Percentiles rank a stretch among this genome's conserved stretches.
phyloP scores from a whole-genome alignment of 768 basidiomycete genomes.

The Auricularia sp. region DNA sequence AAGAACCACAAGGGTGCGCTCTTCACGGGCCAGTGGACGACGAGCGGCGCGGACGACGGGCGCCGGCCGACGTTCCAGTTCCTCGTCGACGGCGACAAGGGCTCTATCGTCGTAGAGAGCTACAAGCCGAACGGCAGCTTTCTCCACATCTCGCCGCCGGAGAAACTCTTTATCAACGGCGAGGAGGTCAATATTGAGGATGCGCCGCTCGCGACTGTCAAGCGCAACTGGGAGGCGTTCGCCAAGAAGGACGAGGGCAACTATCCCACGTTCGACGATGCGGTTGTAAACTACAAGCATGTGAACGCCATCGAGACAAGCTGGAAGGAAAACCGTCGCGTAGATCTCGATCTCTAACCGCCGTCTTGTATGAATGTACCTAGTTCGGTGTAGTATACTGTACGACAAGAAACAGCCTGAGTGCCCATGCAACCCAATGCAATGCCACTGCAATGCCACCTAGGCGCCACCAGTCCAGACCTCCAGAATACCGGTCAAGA shows the following conservation, averaged over 20 bases:
- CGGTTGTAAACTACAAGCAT: slow-evolving; percentile 15
- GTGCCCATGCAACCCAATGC: too few species aligned
- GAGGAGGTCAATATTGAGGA: slow-evolving; percentile 15
- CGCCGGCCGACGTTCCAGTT: slow-evolving; percentile 21
- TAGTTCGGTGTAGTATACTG: too few species aligned
- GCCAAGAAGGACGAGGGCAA: slow-evolving; percentile 13
- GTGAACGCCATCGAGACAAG: slow-evolving; percentile 14
- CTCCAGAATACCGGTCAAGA: too few species aligned
- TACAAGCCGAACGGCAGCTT: slow-evolving; percentile 7
- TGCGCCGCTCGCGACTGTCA: background rate
- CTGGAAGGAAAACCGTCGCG: background rate
- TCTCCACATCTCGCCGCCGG: slow-evolving; percentile 16
- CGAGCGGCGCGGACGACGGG: slow-evolving; percentile 12
- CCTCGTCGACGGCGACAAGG: slow-evolving; percentile 28
- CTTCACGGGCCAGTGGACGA: slow-evolving; percentile 18
- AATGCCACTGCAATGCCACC: too few species aligned
- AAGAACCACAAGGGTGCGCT: slow-evolving; percentile 18
- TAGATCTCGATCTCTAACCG: background rate
- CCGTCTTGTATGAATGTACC: too few species aligned
- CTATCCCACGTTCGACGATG: slow-evolving; percentile 22
- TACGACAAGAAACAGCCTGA: too few species aligned
- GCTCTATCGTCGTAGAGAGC: slow-evolving; percentile 18
- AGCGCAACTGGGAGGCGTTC: slow-evolving; percentile 14
- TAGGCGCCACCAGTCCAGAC: too few species aligned
- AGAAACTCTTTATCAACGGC: slow-evolving; percentile 21